These are phyloP conservation scores for Penicillium robsamsonii DNA, from an alignment of 495 filamentous ascomycete species.

Conservation along the genomic window DNA sequence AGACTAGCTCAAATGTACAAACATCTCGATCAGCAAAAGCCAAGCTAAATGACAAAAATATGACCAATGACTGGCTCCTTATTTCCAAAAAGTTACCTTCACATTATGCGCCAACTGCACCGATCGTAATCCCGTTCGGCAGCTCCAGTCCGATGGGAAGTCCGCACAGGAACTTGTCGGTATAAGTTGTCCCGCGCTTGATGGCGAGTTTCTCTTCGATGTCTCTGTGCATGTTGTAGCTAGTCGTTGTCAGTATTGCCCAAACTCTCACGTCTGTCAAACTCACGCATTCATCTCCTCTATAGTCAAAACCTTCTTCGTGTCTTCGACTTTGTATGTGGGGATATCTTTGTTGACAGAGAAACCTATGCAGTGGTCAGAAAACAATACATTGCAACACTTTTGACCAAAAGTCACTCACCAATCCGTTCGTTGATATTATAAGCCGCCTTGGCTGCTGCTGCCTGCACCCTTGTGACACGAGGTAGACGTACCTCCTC, in stretches of 20 bases:
- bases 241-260: conserved; percentile 18
- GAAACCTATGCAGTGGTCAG: conserved; percentile 31
- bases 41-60: background rate
- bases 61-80: background rate
- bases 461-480: conserved; percentile 43
- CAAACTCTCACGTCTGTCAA: background rate
- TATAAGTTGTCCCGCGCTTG: conserved; percentile 23
- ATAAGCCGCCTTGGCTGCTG: conserved; percentile 45
- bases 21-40: background rate
- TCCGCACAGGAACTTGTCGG: conserved; percentile 32
- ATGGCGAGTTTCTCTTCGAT: conserved; percentile 39
- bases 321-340: conserved; percentile 47
- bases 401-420: conserved; percentile 15
- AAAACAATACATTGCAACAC: background rate
- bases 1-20: background rate
- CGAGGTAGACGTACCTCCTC: conserved; percentile 45
- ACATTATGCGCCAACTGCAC: conserved; percentile 9
- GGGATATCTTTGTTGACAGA: conserved; percentile 43
- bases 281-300: conserved; percentile 54
- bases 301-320: conserved; percentile 49
- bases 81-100: no score
- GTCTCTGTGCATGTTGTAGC: conserved; percentile 51
- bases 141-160: conserved; percentile 41
- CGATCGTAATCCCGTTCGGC: conserved; percentile 35
- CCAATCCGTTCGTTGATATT: conserved; percentile 53